Evolutionary conservation across 2,329 filamentous ascomycete genomes (phyloP).

Genomic region (Paraphoma chrysanthemicola): DNA sequence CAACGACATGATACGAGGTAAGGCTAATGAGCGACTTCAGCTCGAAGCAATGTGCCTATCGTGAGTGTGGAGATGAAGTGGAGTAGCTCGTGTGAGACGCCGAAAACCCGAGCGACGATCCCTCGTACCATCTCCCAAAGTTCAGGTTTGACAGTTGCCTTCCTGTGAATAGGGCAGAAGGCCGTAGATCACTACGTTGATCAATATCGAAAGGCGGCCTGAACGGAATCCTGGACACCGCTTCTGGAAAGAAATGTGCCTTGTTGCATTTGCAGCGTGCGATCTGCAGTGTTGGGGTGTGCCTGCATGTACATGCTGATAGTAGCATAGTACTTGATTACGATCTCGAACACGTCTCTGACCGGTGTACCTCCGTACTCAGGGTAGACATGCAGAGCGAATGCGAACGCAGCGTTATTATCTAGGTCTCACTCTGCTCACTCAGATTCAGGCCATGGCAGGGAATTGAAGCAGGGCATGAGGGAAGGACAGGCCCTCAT

Average conservation of each 20-base stretch:
- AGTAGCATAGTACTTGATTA: not conserved
- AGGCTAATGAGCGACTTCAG: conserved; percentile 1
- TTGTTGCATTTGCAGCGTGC: not conserved
- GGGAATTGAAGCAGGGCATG: not conserved
- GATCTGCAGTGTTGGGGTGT: conserved; percentile 2
- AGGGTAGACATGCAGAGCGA: not conserved
- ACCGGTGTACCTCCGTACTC: not conserved
- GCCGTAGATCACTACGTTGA: conserved; percentile 9
- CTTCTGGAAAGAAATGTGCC: conserved; percentile 5
- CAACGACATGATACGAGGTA: conserved; percentile 7
- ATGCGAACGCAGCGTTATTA: not conserved
- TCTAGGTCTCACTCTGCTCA: conserved; percentile 2
- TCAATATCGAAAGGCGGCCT: conserved; percentile 9
- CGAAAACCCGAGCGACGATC: not conserved
- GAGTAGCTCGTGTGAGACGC: not conserved
- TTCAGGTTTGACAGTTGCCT: conserved; percentile 9
- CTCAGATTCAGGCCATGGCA: not conserved
- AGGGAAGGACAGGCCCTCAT: not conserved
- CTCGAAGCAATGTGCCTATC: not conserved
- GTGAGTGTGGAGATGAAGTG: not conserved
- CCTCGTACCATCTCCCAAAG: conserved; percentile 5
- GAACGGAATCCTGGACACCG: not conserved
- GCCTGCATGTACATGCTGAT: not conserved
- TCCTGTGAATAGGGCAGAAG: conserved; percentile 1
- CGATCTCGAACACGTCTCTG: not conserved